Evolutionary conservation across 805 yeast species (phyloP).

Genomic region (Cyberlindnera sargentensis): DNA sequence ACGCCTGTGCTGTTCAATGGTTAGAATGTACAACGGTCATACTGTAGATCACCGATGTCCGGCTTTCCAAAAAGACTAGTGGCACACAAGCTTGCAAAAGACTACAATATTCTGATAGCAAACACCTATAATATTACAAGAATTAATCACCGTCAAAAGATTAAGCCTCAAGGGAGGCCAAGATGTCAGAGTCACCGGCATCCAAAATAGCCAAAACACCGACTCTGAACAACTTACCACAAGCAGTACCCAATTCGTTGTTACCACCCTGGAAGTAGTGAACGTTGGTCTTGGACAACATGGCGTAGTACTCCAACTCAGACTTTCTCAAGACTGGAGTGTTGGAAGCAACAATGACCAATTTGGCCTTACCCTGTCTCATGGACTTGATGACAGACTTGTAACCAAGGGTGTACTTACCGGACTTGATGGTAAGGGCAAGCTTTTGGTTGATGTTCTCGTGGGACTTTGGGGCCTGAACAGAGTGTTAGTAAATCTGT

Average conservation of each 20-base stretch:
- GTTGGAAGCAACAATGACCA: slow-evolving; percentile 96
- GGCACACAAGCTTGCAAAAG: no score
- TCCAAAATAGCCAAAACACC: slow-evolving; percentile 94
- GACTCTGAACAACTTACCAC: slow-evolving; percentile 99
- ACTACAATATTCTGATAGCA: no score
- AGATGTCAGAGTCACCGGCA: slow-evolving; percentile 99
- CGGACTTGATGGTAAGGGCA: slow-evolving; percentile 97
- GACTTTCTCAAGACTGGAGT: slow-evolving; percentile 99
- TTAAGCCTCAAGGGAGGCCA: slow-evolving; percentile 42
- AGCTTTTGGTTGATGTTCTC: slow-evolving; percentile 97
- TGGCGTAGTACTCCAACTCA: slow-evolving; percentile 99
- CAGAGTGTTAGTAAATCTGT: slow-evolving; percentile 32
- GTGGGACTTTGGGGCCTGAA: slow-evolving; percentile 89
- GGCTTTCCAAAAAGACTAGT: no score
- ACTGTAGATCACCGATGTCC: no score
- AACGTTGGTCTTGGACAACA: slow-evolving; percentile 93
- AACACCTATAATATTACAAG: neutral
- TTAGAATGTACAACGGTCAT: no score
- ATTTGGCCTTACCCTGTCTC: slow-evolving; percentile 98
- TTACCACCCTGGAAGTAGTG: slow-evolving; percentile 99
- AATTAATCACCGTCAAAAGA: slow-evolving; percentile 1
- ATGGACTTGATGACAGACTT: slow-evolving; percentile 97
- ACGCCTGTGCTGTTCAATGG: no score
- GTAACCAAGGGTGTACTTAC: slow-evolving; percentile 99
- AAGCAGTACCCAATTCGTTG: slow-evolving; percentile 99